Base-by-base conservation (phyloP, 352 stramenopile species). In the Halophytophthora batemanensis region DNA sequence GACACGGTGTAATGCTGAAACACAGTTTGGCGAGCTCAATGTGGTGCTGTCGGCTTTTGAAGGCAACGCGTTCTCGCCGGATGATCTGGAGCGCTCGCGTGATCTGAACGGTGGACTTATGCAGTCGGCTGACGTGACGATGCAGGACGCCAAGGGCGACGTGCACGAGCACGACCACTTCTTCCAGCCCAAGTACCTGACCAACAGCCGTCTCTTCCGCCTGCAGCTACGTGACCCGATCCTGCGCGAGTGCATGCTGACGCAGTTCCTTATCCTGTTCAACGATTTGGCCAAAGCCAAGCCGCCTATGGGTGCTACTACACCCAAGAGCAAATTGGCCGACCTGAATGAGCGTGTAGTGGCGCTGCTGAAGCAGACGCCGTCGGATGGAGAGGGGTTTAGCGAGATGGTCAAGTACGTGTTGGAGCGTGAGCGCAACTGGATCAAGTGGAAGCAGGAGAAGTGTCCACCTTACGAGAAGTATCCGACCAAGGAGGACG, bases 171-270 rank as follows among this genome's bases (percentile, higher is more conserved):
- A 87, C 15, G 82, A 90, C 25, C 79, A 90, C 39, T 97, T 95
- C 55, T 96, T 96, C 50, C 85, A 94, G 67, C 85, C 86, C 35
- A 97, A 97, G 64, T 97, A 97, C 64, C 61, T 97, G 25, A 96
- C 87, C 18, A 97, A 93, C 59, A 96, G 86, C 51, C 82, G 89
- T 11, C 75, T 97, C 1, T 93, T 97, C 42, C 79, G 85, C 29
- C 78, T 97, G 12, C 89, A 97, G 66, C 64, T 97, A 34, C 84
- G 85, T 35, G 89, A 97, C 60, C 87, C 89, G 31, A 89, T 93
- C 47, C 52, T 97, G 37, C 80, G 89, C 6, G 79, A 96, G 57
- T 87, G 87, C 61, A 92, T 97, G 72, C 51, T 96, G 43, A 92
- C 82, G 18, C 86, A 96, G 65, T 90, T 93, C 53, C 59, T 91